Conservation (phyloP, 495 filamentous ascomycete genomes). For the Lindgomyces ingoldianus region DNA sequence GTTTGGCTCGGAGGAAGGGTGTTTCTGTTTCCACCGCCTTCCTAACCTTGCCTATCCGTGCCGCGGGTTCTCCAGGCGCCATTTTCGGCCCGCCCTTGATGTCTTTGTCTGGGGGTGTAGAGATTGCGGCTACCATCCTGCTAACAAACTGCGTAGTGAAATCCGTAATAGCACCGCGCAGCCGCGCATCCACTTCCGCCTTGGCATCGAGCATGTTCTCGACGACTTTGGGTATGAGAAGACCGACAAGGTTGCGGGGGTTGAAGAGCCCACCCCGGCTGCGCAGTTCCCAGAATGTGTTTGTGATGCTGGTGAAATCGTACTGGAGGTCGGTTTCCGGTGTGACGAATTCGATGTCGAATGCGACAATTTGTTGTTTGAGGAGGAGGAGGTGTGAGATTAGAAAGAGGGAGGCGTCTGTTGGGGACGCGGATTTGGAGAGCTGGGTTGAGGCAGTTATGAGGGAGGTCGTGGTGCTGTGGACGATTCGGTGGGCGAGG, state of each 20-base stretch:
- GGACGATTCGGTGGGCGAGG: conserved; percentile 74
- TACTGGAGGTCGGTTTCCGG: conserved; percentile 63
- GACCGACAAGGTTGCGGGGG: conserved; percentile 56
- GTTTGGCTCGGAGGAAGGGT: conserved; percentile 52
- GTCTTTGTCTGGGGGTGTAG: conserved; percentile 38
- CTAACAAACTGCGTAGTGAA: conserved; percentile 65
- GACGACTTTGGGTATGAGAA: conserved; percentile 42
- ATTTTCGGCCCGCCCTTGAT: conserved; percentile 44
- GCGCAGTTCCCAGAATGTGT: conserved; percentile 73
- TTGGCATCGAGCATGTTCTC: conserved; percentile 58
- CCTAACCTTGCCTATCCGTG: conserved; percentile 41
- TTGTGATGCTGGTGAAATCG: conserved; percentile 78
- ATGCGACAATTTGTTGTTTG: conserved; percentile 86
- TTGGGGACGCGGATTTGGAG: conserved; percentile 46
- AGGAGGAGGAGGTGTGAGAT: conserved; percentile 89
- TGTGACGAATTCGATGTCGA: conserved; percentile 83
- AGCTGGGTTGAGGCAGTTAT: conserved; percentile 55
- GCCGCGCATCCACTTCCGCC: conserved; percentile 71
- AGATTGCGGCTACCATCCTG: conserved; percentile 57
- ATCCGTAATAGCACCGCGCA: conserved; percentile 76
- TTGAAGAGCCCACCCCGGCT: conserved; percentile 71
- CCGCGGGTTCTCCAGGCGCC: conserved; percentile 45
- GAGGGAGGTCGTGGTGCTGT: conserved; percentile 70
- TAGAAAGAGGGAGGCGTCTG: conserved; percentile 79
- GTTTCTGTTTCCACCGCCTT: conserved; percentile 57